These are phyloP conservation scores for Gossypium gossypioides DNA, from an alignment of 441 rosid genomes.

Conservation along the genomic window DNA sequence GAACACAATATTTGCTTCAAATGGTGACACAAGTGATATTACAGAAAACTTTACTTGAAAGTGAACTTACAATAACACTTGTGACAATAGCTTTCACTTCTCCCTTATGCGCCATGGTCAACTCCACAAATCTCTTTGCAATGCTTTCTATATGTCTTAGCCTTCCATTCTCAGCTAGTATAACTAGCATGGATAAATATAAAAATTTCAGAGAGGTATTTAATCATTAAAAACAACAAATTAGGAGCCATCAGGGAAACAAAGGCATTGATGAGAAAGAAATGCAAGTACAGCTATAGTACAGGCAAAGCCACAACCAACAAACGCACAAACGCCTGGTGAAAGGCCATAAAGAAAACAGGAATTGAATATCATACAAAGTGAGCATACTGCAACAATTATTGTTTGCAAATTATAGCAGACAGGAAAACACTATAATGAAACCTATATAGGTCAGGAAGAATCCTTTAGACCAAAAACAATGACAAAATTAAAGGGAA, in stretches of 20 bases:
- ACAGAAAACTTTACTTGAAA: background rate
- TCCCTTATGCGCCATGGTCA: constrained; percentile 80
- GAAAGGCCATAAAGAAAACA: background rate
- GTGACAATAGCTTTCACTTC: constrained; percentile 70
- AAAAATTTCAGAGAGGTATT: background rate
- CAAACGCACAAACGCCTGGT: too few relatives aligned
- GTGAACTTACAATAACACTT: constrained; percentile 60
- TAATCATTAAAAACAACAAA: background rate
- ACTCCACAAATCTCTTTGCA: constrained; percentile 49
- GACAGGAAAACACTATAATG: background rate
- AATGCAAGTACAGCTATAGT: background rate
- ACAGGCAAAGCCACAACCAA: background rate
- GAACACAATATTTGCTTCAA: background rate
- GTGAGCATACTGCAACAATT: background rate
- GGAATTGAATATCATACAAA: background rate
- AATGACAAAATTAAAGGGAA: background rate
- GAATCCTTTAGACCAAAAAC: background rate
- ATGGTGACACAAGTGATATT: background rate
- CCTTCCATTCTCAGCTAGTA: constrained; percentile 77
- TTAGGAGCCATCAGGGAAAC: background rate
- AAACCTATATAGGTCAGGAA: background rate
- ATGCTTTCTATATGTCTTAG: constrained; percentile 49
- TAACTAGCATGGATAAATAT: constrained; percentile 24
- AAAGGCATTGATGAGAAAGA: background rate
- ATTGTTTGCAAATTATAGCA: background rate